Conservation (phyloP, 345 rosid genomes). For the Durio zibethinus region DNA sequence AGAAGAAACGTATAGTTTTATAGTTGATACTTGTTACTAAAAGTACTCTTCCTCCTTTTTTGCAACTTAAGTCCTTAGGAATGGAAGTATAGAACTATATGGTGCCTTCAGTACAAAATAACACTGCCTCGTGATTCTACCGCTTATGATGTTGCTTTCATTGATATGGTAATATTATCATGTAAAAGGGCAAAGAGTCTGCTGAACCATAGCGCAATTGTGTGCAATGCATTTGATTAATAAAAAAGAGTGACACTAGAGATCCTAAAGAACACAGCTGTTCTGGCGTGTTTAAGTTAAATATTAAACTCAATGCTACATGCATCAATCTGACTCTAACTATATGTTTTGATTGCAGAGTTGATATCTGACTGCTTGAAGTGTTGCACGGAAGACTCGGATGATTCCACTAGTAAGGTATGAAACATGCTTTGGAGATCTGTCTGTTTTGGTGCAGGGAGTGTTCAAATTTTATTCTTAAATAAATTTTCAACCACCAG, state of each 20-base stretch:
- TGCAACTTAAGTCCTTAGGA: not conserved
- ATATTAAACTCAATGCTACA: not conserved
- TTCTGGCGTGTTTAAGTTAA: not conserved
- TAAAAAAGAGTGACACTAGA: not conserved
- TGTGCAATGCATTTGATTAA: not conserved
- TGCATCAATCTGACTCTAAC: not conserved
- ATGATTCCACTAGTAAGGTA: slow-evolving; percentile 89
- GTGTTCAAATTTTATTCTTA: not conserved
- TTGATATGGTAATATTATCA: not conserved
- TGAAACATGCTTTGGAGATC: not conserved
- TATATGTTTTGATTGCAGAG: slow-evolving; percentile 50
- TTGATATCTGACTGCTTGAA: slow-evolving; percentile 88
- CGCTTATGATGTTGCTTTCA: not conserved
- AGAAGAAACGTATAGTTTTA: not conserved
- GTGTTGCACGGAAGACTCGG: slow-evolving; percentile 93
- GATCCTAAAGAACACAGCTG: not conserved
- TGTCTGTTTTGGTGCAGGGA: not conserved
- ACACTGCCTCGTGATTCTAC: not conserved
- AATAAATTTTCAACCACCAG: not conserved
- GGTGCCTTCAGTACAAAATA: not conserved
- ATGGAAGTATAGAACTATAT: not conserved
- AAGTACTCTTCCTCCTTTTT: not conserved
- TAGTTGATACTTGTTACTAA: no score
- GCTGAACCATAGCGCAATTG: not conserved
- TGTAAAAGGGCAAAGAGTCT: not conserved